phyloP scores from a whole-genome alignment of 352 stramenopile genomes.

The Phytophthora crassamura region DNA sequence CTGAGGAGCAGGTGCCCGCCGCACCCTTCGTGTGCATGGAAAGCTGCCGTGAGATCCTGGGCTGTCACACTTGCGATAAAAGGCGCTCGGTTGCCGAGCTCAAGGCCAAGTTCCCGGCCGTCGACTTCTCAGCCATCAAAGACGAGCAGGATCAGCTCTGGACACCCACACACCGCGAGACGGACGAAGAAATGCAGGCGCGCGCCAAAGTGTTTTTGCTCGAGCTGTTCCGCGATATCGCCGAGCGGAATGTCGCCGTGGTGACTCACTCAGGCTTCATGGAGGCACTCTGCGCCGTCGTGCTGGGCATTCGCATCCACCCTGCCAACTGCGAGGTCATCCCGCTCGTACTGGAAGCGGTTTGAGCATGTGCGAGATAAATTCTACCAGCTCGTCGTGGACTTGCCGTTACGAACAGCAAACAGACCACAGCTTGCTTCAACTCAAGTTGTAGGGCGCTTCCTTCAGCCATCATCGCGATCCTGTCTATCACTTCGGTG shows the following conservation, averaged over 20 bases:
- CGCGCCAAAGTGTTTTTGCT: constrained; percentile 56
- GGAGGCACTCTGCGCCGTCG: constrained; percentile 53
- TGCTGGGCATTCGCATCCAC: constrained; percentile 45
- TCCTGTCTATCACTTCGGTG: too few species aligned
- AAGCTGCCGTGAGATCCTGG: constrained; percentile 66
- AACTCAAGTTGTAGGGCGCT: too few species aligned
- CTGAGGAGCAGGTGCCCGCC: constrained; percentile 30
- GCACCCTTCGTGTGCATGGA: constrained; percentile 66
- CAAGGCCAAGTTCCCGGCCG: constrained; percentile 55
- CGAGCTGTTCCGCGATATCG: constrained; percentile 60
- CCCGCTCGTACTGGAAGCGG: constrained; percentile 47
- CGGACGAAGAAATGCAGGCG: constrained; percentile 57
- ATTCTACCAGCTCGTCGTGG: too few species aligned
- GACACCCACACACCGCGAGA: constrained; percentile 67
- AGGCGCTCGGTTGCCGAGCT: constrained; percentile 52
- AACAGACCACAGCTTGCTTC: too few species aligned
- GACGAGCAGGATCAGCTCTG: constrained; percentile 68
- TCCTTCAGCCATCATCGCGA: too few species aligned
- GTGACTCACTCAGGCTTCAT: constrained; percentile 83
- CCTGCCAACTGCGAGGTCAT: constrained; percentile 59
- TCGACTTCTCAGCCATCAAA: constrained; percentile 66
- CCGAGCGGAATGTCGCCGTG: constrained; percentile 61
- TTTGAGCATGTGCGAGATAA: too few species aligned
- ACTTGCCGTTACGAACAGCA: not conserved
- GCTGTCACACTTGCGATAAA: constrained; percentile 77